Percentiles rank a stretch among this genome's conserved stretches.
These are phyloP conservation scores for Irineochytrium annulatum DNA, from an alignment of 192 early-diverging fungal genomes.

Conservation along the genomic window DNA sequence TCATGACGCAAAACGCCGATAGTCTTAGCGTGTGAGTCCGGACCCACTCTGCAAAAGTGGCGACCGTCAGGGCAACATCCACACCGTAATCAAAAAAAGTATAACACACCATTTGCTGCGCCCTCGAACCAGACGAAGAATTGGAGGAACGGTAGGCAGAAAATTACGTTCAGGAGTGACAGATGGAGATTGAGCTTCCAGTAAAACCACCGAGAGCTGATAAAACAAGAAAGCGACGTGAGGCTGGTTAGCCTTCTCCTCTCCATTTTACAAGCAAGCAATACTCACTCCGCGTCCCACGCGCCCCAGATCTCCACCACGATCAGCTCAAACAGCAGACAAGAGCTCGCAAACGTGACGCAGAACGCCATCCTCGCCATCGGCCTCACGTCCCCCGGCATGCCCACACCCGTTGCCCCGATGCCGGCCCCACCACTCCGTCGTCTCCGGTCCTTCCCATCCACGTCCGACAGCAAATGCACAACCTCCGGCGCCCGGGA, in stretches of 20 bases:
- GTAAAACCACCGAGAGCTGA: neutral
- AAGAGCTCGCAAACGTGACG: neutral
- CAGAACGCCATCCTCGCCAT: neutral
- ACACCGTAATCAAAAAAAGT: too few species aligned
- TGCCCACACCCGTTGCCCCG: neutral
- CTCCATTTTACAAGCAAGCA: too few species aligned
- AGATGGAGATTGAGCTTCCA: conserved; percentile 2
- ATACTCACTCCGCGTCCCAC: too few species aligned
- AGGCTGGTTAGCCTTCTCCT: neutral
- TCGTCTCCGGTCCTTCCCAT: too few species aligned
- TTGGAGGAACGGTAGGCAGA: neutral
- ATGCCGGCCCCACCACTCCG: too few species aligned
- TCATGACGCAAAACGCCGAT: neutral
- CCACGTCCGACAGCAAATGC: too few species aligned
- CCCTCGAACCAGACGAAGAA: neutral
- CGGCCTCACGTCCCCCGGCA: neutral
- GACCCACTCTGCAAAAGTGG: neutral
- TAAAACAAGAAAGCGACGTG: too few species aligned
- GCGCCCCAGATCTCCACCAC: neutral
- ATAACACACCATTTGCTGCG: neutral
- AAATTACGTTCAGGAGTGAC: neutral
- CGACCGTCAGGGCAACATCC: too few species aligned
- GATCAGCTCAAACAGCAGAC: conserved; percentile 3
- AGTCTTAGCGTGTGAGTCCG: neutral
- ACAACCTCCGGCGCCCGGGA: too few species aligned